Evolutionary conservation across 2,329 filamentous ascomycete species (phyloP), one percentile per base, ranked within the genome.

Genomic region (Lasiodiplodia citricola): DNA sequence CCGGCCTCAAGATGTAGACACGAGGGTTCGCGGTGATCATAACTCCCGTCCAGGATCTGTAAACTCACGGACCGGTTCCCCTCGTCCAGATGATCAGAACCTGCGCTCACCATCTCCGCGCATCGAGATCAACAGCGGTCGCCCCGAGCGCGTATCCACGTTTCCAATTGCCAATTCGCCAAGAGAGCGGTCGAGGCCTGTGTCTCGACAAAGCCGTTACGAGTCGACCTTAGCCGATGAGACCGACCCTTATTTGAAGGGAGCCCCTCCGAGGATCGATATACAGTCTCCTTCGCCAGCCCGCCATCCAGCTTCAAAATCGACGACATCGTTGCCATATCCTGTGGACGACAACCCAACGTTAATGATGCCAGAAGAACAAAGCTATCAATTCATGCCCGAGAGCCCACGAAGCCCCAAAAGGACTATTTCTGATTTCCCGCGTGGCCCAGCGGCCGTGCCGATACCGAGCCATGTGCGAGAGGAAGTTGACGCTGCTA

Each of bases 281-380:
- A 72, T 76, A 18, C 75, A 77, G 66, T 78, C 75, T 41, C 74
- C 77, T 8, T 78, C 74, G 23, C 76, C 75, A 60, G 74, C 75
- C 52, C 75, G 77, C 69, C 73, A 72, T 54, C 41, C 66, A 23
- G 25, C 50, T 28, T 73, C 73, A 11, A 73, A 70, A 11, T 60
- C 70, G 8, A 70, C 60, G 18, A 73, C 72, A 25, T 70, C 75
- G 21, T 73, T 83, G 25, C 82, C 83, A n/a, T 85, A 85, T 71
- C 83, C 83, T 2, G 78, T 81, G 23, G 82, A 84, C 57, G 79
- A 83, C 69, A 41, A 72, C 76, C 14, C 75, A 71, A 69, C 77
- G 2, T 28, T 60, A 16, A 64, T 73, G 69, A 83, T 84, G 81
- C 82, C 83, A 18, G 73, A 79, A 4, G 83, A 84, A 71, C 75